Evolutionary conservation across 768 basidiomycete species (phyloP).

Genomic region (Tylopilus intermedius): DNA sequence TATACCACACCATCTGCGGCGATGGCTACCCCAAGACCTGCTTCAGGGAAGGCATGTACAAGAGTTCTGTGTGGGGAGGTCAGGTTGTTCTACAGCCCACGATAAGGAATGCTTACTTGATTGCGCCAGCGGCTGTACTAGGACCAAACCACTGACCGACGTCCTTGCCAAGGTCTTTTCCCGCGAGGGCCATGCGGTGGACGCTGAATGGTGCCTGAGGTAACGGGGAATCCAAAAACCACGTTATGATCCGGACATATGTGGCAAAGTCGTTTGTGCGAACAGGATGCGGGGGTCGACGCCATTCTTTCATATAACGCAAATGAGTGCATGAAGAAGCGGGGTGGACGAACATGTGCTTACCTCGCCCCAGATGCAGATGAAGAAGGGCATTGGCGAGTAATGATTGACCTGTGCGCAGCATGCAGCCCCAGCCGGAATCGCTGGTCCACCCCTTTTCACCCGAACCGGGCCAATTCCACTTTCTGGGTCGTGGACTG

Average conservation of each 20-base stretch:
- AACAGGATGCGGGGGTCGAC: conserved; percentile 60
- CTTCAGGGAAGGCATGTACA: conserved; percentile 72
- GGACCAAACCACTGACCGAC: conserved; percentile 99
- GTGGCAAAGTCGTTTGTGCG: conserved; percentile 67
- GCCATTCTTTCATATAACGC: conserved; percentile 60
- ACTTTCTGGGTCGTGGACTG: conserved; percentile 46
- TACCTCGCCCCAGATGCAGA: conserved; percentile 72
- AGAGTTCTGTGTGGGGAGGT: conserved; percentile 50
- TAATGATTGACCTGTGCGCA: conserved; percentile 80
- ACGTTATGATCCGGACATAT: conserved; percentile 87
- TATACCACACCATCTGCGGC: conserved; percentile 81
- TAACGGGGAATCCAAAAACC: conserved; percentile 91
- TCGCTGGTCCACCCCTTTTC: conserved; percentile 84
- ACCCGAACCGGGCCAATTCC: conserved; percentile 59
- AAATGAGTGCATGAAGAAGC: conserved; percentile 7
- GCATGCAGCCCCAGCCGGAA: conserved; percentile 90
- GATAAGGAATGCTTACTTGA: conserved; percentile 54
- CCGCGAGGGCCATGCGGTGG: conserved; percentile 92
- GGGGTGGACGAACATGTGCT: conserved; percentile 13
- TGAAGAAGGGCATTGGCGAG: conserved; percentile 76
- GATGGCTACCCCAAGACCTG: conserved; percentile 74
- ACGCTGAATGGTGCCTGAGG: conserved; percentile 88
- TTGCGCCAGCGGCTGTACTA: conserved; percentile 93
- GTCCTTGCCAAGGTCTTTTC: conserved; percentile 91
- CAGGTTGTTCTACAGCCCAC: not conserved